Base-by-base conservation (phyloP, 2,329 filamentous ascomycete species). In the Fusarium odoratissimum region DNA sequence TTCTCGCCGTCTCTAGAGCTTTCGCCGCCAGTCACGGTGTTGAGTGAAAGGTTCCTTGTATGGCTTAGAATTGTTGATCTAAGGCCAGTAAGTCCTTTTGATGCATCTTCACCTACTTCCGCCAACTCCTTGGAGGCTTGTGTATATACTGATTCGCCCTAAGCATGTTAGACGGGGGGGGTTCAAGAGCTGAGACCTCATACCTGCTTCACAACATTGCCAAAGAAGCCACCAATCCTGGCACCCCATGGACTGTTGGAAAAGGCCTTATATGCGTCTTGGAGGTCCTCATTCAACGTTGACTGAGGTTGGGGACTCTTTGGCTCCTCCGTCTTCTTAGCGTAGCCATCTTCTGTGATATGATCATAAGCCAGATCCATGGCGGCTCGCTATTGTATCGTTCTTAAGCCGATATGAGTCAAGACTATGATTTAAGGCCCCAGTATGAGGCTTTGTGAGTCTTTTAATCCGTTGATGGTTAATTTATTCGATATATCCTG, bases 281-380 rank as follows among this genome's bases (percentile, higher is more conserved):
- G 94, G 71, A 99, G 88, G 79, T 99, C 96, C 75, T 90, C 89
- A 80, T 97, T 97, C 75, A 99, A 88, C 58, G 91, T 89, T 62
- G 84, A 81, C 73, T 86, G 83, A 56, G 82, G 77, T 60, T 84
- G 80, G 54, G 85, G 81, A 46, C 84, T 82, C 46, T 84, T 83
- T 41, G 78, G 61, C 72, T 86, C 84, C 69, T 91, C 86, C 28
- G 70, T 73, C 66, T 78, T 77, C 76, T 90, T 88, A 42, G 89
- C 86, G 70, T 93, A 88, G 57, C 90, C 89, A 81, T 96, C 92
- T 85, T 97, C 94, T 80, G 94, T 91, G 78, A 98, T 97, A 82
- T 97, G 95, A 80, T 99, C 96, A 88, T 98, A 99, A 48, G 95
- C 95, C 79, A 97, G 88, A 89, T 99, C 96, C 96, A 99, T 98